phyloP scores from a whole-genome alignment of 2,329 filamentous ascomycete genomes.

The Sarocladiaceae sp. region DNA sequence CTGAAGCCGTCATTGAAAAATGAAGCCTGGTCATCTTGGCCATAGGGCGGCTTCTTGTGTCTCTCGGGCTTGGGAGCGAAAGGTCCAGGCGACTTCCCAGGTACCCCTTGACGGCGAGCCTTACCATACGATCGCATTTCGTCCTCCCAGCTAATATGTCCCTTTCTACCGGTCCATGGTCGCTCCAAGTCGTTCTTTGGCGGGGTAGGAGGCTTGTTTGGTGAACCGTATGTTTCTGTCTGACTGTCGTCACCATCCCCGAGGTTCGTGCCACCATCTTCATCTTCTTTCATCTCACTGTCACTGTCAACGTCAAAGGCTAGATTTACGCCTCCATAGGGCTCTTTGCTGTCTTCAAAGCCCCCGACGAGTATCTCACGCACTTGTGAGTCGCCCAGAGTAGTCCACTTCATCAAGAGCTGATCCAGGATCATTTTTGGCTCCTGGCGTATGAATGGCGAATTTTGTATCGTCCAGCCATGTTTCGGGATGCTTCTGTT shows the following conservation, averaged over 20 bases:
- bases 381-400: not conserved
- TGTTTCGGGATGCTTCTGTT: not conserved
- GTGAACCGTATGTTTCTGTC: not conserved
- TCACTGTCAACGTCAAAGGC: not conserved
- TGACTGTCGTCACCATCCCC: not conserved
- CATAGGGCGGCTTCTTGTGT: not conserved
- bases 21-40: not conserved
- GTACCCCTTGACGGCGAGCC: too few species aligned
- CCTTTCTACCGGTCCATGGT: not conserved
- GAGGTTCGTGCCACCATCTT: not conserved
- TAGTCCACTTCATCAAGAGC: not conserved
- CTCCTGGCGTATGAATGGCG: not conserved
- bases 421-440: not conserved
- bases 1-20: not conserved
- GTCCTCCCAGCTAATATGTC: not conserved
- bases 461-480: not conserved
- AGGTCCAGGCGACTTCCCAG: not conserved
- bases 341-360: not conserved
- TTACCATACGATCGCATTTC: not conserved
- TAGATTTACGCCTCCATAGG: not conserved
- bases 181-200: not conserved
- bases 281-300: not conserved
- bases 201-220: not conserved
- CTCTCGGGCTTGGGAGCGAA: not conserved
- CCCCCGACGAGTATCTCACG: not conserved